phyloP scores from a whole-genome alignment of 345 rosid species.

The Rhodomyrtus tomentosa region DNA sequence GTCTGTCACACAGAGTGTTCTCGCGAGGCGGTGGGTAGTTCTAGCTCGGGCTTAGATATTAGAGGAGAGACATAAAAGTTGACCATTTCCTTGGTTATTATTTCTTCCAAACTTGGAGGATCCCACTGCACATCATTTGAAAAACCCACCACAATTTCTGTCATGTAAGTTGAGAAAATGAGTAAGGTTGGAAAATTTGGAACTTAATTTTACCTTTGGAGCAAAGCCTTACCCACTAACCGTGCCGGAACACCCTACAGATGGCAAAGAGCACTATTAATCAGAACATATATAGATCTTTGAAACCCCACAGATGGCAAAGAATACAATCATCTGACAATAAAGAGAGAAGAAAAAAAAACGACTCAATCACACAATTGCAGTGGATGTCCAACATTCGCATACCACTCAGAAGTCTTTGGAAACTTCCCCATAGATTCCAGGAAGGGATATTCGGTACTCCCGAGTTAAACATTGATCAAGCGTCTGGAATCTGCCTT shows the following conservation, averaged over 20 bases:
- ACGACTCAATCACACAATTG: not conserved
- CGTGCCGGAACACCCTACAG: conserved; percentile 69
- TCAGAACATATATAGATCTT: not conserved
- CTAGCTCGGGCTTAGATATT: conserved; percentile 28
- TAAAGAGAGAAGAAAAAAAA: not conserved
- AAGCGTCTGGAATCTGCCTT: conserved; percentile 82
- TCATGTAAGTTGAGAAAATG: not conserved
- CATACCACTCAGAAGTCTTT: conserved; percentile 73
- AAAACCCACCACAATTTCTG: not conserved
- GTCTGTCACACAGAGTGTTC: conserved; percentile 16
- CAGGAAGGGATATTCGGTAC: conserved; percentile 45
- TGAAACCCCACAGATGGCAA: not conserved
- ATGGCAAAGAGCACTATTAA: not conserved
- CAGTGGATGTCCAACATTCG: not conserved
- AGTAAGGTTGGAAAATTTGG: not conserved
- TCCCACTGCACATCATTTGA: conserved; percentile 38
- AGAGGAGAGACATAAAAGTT: conserved; percentile 29
- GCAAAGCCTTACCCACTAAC: conserved; percentile 73
- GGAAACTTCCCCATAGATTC: conserved; percentile 48
- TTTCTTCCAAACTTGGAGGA: conserved; percentile 41
- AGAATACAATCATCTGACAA: not conserved
- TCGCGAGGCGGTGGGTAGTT: conserved; percentile 37
- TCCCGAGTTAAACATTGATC: conserved; percentile 83
- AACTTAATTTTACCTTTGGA: conserved; percentile 49
- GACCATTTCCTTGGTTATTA: conserved; percentile 54